Percentiles rank a stretch among this genome's conserved stretches.
These are phyloP conservation scores for Mrakia frigida DNA, from an alignment of 768 basidiomycete genomes.

Conservation along the genomic window DNA sequence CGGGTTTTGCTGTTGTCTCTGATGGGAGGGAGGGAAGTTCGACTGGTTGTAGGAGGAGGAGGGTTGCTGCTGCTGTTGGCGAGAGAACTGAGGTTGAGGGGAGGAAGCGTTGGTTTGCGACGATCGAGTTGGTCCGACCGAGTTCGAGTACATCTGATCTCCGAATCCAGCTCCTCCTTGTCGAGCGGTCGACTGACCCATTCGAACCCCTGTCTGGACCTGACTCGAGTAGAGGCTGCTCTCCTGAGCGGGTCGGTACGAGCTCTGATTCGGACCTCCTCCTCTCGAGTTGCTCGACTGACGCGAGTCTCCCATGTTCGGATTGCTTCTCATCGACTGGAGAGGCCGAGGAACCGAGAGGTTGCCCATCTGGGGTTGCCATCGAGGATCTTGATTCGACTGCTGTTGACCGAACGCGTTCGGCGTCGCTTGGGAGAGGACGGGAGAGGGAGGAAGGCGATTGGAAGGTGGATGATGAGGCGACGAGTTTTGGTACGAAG, in stretches of 20 bases:
- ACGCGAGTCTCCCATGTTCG: constrained; percentile 19
- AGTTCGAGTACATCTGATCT: not conserved
- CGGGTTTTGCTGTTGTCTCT: not conserved
- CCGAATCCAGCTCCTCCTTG: not conserved
- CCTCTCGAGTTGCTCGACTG: not conserved
- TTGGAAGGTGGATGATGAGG: not conserved
- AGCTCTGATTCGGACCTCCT: constrained; percentile 11
- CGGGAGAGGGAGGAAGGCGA: constrained; percentile 14
- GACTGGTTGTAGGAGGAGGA: not conserved
- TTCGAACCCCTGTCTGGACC: not conserved
- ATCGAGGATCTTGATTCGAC: not conserved
- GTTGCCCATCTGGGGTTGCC: not conserved
- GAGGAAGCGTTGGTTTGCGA: not conserved
- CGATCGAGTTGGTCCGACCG: not conserved
- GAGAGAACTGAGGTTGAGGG: not conserved
- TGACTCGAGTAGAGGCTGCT: not conserved
- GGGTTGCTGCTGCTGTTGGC: not conserved
- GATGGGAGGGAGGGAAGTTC: not conserved
- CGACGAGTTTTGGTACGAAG: not conserved
- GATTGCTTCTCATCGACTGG: constrained; percentile 28
- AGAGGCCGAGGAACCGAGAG: not conserved
- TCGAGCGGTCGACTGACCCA: not conserved
- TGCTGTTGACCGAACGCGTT: constrained; percentile 8
- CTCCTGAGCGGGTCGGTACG: not conserved
- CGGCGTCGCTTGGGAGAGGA: constrained; percentile 9